These are phyloP conservation scores for Nakaseomyces kungkrabaensis DNA, from an alignment of 1,139 yeast species.

Conservation along the genomic window DNA sequence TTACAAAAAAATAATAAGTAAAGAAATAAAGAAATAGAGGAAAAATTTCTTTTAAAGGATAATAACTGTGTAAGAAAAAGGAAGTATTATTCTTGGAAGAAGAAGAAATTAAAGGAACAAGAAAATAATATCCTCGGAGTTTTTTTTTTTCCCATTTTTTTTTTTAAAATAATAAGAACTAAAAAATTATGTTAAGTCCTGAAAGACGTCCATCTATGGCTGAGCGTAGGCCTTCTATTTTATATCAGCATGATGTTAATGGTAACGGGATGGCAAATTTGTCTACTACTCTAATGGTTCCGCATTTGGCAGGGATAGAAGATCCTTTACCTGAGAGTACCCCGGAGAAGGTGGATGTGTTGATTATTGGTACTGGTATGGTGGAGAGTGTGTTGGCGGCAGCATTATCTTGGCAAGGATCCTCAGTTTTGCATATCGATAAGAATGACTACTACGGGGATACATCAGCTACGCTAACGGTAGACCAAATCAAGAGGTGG, in stretches of 20 bases:
- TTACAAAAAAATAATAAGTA: not conserved
- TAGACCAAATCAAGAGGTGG: conserved; percentile 80
- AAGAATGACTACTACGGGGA: conserved; percentile 81
- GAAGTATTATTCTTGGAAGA: too few species aligned
- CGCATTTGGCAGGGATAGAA: conserved; percentile 71
- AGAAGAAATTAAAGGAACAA: too few species aligned
- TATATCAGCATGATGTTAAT: conserved; percentile 11
- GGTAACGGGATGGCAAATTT: conserved; percentile 3
- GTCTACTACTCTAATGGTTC: conserved; percentile 66
- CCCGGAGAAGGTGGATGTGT: conserved; percentile 71
- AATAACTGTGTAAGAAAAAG: not conserved
- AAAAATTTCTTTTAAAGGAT: not conserved
- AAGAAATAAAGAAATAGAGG: not conserved
- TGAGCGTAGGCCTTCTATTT: conserved; percentile 44
- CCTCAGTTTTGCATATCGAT: conserved; percentile 81
- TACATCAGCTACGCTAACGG: conserved; percentile 70
- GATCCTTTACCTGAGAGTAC: conserved; percentile 44
- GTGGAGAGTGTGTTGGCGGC: conserved; percentile 86
- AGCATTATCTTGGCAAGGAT: conserved; percentile 93
- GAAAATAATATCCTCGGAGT: too few species aligned
- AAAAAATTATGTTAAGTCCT: conserved; percentile 19
- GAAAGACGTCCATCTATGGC: conserved; percentile 59
- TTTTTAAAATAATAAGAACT: not conserved
- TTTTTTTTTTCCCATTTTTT: too few species aligned
- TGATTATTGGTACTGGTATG: conserved; percentile 87